Evolutionary conservation across 176 grass and related monocot species (phyloP).

Genomic region (Poa annua): DNA sequence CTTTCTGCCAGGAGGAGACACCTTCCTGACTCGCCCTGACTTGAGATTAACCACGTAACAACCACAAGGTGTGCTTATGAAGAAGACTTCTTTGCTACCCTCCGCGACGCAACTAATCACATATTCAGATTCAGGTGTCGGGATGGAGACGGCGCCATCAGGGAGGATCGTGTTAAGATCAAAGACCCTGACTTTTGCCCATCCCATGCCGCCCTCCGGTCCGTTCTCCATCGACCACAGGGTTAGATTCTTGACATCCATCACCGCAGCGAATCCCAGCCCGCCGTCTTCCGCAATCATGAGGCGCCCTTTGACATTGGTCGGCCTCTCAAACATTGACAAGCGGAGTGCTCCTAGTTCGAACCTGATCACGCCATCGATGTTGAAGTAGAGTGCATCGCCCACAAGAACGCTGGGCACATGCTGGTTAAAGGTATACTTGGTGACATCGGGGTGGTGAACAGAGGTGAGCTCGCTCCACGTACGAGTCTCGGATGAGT

Average conservation of each 20-base stretch:
- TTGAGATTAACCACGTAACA: constrained; percentile 13
- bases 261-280: neutral
- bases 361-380: neutral
- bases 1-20: neutral
- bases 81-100: constrained; percentile 13
- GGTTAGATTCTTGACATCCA: neutral
- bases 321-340: neutral
- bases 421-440: neutral
- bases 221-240: neutral
- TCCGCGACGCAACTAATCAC: neutral
- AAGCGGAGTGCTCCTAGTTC: neutral
- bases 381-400: neutral
- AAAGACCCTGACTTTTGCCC: neutral
- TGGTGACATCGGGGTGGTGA: neutral
- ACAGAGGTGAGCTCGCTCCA: neutral
- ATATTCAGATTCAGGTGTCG: neutral
- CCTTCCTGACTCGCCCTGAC: neutral
- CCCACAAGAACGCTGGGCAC: neutral
- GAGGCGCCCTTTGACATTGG: neutral
- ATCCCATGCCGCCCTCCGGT: neutral
- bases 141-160: neutral
- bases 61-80: neutral
- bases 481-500: neutral
- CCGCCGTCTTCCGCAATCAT: neutral
- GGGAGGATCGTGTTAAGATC: neutral